phyloP scores from a whole-genome alignment of 768 basidiomycete genomes.

The Kwoniella pini region DNA sequence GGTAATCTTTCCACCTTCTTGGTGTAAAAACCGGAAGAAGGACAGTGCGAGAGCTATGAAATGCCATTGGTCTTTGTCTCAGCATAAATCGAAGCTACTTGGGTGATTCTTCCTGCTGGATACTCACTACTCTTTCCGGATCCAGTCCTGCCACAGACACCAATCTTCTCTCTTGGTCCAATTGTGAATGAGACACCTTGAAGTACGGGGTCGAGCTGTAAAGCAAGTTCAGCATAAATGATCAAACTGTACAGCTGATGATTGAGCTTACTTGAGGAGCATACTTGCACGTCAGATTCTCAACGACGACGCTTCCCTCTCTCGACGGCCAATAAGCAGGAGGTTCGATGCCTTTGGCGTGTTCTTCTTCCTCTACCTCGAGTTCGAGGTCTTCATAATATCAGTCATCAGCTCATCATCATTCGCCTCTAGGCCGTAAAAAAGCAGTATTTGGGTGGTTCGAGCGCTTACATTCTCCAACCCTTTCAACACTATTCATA shows the following conservation, averaged over 20 bases:
- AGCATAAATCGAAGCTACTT: not conserved
- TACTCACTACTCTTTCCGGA: conserved; percentile 40
- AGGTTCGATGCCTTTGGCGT: conserved; percentile 51
- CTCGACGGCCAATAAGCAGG: conserved; percentile 56
- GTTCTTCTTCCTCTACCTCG: conserved; percentile 49
- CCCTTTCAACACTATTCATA: conserved; percentile 58
- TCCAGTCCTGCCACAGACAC: conserved; percentile 54
- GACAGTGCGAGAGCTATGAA: conserved; percentile 54
- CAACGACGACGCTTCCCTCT: conserved; percentile 53
- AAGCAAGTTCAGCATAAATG: not conserved
- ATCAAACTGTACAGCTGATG: not conserved
- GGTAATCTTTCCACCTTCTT: conserved; percentile 50
- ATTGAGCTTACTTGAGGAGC: conserved; percentile 50
- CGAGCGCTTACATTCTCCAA: conserved; percentile 52
- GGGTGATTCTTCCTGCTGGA: too few relatives aligned
- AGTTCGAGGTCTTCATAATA: conserved; percentile 47
- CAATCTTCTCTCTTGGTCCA: conserved; percentile 55
- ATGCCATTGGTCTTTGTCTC: not conserved
- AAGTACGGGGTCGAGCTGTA: conserved; percentile 54
- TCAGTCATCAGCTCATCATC: not conserved
- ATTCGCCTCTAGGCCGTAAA: not conserved
- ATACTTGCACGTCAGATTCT: conserved; percentile 52
- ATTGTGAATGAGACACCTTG: conserved; percentile 55
- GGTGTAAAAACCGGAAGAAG: conserved; percentile 58
- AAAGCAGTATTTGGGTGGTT: too few relatives aligned